Conservation (phyloP, 306 rosid genomes). For the Pueraria montana region DNA sequence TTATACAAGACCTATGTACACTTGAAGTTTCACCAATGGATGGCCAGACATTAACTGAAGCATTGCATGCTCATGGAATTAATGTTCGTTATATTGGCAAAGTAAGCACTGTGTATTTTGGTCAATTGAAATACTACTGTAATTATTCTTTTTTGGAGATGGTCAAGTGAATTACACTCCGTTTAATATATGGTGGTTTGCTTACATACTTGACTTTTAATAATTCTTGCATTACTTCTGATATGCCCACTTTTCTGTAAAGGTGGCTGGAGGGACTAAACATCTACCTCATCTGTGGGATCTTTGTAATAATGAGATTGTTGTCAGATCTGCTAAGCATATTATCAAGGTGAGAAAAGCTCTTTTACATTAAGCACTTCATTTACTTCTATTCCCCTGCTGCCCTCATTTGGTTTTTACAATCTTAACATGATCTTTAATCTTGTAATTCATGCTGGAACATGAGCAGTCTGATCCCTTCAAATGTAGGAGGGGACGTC, state of each 20-base stretch:
- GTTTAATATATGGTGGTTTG: conserved; percentile 24
- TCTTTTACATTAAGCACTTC: conserved; percentile 37
- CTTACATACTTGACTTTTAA: conserved; percentile 10
- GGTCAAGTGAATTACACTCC: conserved; percentile 7
- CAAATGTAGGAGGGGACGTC: neutral
- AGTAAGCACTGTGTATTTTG: conserved; percentile 58
- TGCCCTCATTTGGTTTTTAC: neutral
- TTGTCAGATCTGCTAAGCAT: conserved; percentile 97
- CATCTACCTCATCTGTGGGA: conserved; percentile 97
- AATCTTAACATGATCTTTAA: conserved; percentile 12
- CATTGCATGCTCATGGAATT: conserved; percentile 98
- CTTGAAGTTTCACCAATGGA: conserved; percentile 99
- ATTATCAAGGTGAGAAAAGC: conserved; percentile 75
- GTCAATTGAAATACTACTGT: neutral
- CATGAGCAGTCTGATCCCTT: neutral
- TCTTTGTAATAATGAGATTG: conserved; percentile 92
- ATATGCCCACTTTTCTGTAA: conserved; percentile 37
- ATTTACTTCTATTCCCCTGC: neutral
- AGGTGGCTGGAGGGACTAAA: conserved; percentile 96
- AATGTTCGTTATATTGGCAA: conserved; percentile 96
- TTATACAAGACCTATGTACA: conserved; percentile 94
- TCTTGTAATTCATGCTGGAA: conserved; percentile 25
- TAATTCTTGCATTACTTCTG: conserved; percentile 44
- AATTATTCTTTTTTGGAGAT: conserved; percentile 18
- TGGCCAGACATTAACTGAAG: conserved; percentile 97